Base-by-base conservation (phyloP, 179 eudicot genomes). In the Beta lomatogona region DNA sequence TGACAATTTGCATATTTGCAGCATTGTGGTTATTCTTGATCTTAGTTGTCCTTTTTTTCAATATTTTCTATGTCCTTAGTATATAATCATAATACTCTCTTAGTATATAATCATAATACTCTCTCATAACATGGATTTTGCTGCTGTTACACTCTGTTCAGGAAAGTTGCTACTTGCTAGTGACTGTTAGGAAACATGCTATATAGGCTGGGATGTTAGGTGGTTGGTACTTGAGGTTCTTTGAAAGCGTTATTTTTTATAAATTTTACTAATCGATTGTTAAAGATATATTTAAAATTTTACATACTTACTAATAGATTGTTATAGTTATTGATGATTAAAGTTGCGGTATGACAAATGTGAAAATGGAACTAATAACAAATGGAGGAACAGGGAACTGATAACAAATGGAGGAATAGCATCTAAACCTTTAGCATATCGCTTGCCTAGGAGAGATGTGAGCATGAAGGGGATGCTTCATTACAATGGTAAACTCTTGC, bases 401-500 rank as follows among this genome's bases (percentile, higher is more conserved):
- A 36, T 36, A 36, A 36, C 41, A 36, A 36, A 36, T 36, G 4
- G 3, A 36, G 41, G 41, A 36, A 48, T 48, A 48, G 53, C 53
- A 48, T 48, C 53, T 3, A 3, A 48, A 48, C 1, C 53, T 48
- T 48, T 48, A 9, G 11, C 10, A 63, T 13, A 21, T 63, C 0
- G n/a, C n/a, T 36, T 5, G 4, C 75, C 72, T 73, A 12, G 78
- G 72, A 36, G 78, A 80, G n/a, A 80, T 73, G 21, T 19, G 82
- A 6, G 82, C 78, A 31, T 52, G 78, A 19, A 80, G 82, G 4
- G 78, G 82, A 52, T 80, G 57, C 53, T 80, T 80, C 82, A 80
- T 80, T 12, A 80, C 82, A 80, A 80, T 53, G 4, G 72, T 80
- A 73, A 80, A 80, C 78, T 80, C 82, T 63, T 80, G 82, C 36